Base-by-base conservation (phyloP, 2,329 filamentous ascomycete species). In the Boeremia exigua region DNA sequence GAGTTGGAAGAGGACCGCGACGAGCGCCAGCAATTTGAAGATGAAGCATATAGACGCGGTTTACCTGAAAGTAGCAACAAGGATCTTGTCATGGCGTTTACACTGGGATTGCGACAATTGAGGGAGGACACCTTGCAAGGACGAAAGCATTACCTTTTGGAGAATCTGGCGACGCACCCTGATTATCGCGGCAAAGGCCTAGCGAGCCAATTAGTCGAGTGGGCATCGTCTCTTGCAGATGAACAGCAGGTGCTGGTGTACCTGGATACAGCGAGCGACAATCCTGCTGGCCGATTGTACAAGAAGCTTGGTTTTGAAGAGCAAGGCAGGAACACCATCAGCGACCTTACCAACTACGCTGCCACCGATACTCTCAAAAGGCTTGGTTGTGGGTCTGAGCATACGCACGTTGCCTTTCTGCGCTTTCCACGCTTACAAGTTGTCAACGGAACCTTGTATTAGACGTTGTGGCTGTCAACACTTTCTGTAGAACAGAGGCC, bases 101-200 rank as follows among this genome's bases (percentile, higher is more conserved):
- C 53, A 0, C 8, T 53, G 2, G 60, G 63, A 2, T 14, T 68
- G 10, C 38, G 61, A 6, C 36, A 36, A 2, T 12, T 73, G n/a
- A 48, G 61, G n/a, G 40, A 65, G 1, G 15, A 54, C 1, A 44
- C 54, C 1, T n/a, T 71, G 2, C 42, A 49, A 8, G 61, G 54
- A 1, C 45, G 37, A 25, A 48, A 46, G n/a, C 59, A 70, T 43
- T 68, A 61, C 27, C 32, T 63, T 1, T 45, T 73, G 5, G 67
- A 71, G 25, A 72, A 73, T 15, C 29, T 73, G 11, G 69, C 65
- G 1, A 73, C 69, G 2, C 61, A 69, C 45, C 68, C 63, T 8
- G 48, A 62, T 1, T 49, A 70, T 54, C 67, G 69, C 3, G 50
- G 66, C 8, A 44, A 56, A 30, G 67, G 68, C 0, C 53, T 72